Evolutionary conservation across 257 asterid species (phyloP).

Genomic region (Anisodus acutangulus): DNA sequence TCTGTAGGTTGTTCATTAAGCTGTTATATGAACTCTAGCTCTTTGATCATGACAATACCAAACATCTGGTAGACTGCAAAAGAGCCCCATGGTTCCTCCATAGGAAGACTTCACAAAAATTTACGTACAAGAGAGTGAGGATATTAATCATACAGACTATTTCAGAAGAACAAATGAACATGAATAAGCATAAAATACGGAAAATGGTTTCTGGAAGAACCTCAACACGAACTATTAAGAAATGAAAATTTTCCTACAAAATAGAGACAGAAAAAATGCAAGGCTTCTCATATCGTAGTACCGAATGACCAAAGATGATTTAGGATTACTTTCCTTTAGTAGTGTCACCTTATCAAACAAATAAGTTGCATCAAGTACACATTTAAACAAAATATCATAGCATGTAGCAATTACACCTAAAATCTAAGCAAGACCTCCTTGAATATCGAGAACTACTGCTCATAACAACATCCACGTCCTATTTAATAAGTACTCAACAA

Average conservation of each 20-base stretch:
- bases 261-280: not conserved
- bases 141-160: not conserved
- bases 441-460: not conserved
- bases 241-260: not conserved
- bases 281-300: not conserved
- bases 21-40: slow-evolving; percentile 42
- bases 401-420: not conserved
- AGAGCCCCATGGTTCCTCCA: slow-evolving; percentile 29
- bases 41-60: slow-evolving; percentile 33
- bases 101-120: slow-evolving; percentile 19
- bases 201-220: not conserved
- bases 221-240: slow-evolving; percentile 9
- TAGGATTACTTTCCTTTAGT: not conserved
- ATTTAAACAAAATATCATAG: not conserved
- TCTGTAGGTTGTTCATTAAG: slow-evolving; percentile 57
- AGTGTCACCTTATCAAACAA: not conserved
- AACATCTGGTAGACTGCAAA: slow-evolving; percentile 35
- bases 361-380: not conserved
- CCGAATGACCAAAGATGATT: not conserved
- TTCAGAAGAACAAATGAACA: slow-evolving; percentile 15
- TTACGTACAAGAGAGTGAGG: not conserved
- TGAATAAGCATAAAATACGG: not conserved
- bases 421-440: slow-evolving; percentile 12
- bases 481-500: slow-evolving; percentile 3
- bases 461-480: slow-evolving; percentile 21